These are phyloP conservation scores for Calamus simplicifolius DNA, from an alignment of 176 grass and related monocot genomes.

Conservation along the genomic window DNA sequence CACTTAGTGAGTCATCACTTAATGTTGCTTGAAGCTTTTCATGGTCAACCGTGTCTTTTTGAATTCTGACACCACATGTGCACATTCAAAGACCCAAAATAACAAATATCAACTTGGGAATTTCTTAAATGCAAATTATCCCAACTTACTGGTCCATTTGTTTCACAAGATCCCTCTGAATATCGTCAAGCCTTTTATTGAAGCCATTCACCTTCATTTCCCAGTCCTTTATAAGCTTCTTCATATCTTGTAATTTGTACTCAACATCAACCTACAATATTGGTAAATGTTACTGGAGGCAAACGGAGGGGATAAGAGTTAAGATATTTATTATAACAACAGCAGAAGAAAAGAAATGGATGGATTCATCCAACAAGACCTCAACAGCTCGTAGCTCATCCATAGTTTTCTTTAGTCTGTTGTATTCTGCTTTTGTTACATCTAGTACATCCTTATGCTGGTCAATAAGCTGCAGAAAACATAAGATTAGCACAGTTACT, in stretches of 20 bases:
- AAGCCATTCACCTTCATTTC: constrained; percentile 76
- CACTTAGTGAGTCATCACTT: constrained; percentile 50
- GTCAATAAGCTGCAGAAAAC: constrained; percentile 66
- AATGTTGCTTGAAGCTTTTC: constrained; percentile 75
- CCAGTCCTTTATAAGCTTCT: constrained; percentile 66
- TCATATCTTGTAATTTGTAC: constrained; percentile 69
- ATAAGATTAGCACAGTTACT: not conserved
- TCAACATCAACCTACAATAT: constrained; percentile 70
- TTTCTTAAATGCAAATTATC: constrained; percentile 11
- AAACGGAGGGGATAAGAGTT: constrained; percentile 4
- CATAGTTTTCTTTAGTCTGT: constrained; percentile 72
- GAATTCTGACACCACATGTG: constrained; percentile 49
- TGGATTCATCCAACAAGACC: constrained; percentile 24
- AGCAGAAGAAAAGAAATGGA: constrained; percentile 1
- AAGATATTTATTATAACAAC: constrained; percentile 5
- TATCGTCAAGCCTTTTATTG: constrained; percentile 65
- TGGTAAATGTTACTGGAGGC: not conserved
- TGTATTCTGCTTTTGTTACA: constrained; percentile 84
- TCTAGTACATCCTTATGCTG: constrained; percentile 67
- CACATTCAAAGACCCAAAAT: not conserved
- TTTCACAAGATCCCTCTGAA: constrained; percentile 54
- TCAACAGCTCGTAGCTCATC: constrained; percentile 71
- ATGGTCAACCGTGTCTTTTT: constrained; percentile 76
- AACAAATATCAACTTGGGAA: not conserved
- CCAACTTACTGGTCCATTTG: constrained; percentile 79